Percentiles rank a stretch among this genome's conserved stretches.
phyloP scores from a whole-genome alignment of 768 basidiomycete genomes.

The Boletus reticulatus region DNA sequence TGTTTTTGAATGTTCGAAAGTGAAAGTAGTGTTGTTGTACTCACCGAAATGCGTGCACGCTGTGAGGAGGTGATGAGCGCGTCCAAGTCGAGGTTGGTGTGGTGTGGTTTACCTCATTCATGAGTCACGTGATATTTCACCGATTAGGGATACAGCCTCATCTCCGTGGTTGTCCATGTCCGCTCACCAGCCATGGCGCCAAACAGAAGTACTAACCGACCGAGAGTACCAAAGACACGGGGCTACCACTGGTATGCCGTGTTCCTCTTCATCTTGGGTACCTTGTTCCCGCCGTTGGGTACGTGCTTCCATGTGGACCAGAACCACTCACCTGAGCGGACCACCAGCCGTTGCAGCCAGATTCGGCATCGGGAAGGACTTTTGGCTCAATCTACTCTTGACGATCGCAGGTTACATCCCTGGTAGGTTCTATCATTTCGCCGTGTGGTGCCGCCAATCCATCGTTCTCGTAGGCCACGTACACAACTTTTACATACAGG shows the following conservation, averaged over 20 bases:
- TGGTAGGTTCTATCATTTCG: slow-evolving; percentile 40
- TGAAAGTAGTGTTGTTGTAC: not conserved
- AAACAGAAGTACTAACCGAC: slow-evolving; percentile 44
- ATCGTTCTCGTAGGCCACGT: slow-evolving; percentile 58
- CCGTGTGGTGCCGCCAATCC: not conserved
- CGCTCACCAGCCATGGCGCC: slow-evolving; percentile 28
- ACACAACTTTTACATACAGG: slow-evolving; percentile 94
- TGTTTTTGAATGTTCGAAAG: too few species aligned
- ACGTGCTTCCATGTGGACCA: slow-evolving; percentile 14
- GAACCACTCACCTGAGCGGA: not conserved
- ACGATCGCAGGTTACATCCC: slow-evolving; percentile 93
- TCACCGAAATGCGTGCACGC: slow-evolving; percentile 18
- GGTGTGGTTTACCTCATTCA: slow-evolving; percentile 26
- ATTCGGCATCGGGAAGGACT: slow-evolving; percentile 89
- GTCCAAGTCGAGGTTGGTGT: slow-evolving; percentile 17
- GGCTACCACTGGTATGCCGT: slow-evolving; percentile 80
- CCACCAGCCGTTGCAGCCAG: slow-evolving; percentile 83
- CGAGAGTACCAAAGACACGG: slow-evolving; percentile 55
- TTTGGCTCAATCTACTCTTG: slow-evolving; percentile 85
- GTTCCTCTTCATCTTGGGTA: slow-evolving; percentile 83
- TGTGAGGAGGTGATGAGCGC: slow-evolving; percentile 20
- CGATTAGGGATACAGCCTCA: slow-evolving; percentile 5
- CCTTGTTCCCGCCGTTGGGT: slow-evolving; percentile 91
- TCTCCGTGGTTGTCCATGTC: not conserved
- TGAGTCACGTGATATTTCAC: slow-evolving; percentile 21